phyloP scores from a whole-genome alignment of 2,329 filamentous ascomycete species.

The Colletotrichum tofieldiae region DNA sequence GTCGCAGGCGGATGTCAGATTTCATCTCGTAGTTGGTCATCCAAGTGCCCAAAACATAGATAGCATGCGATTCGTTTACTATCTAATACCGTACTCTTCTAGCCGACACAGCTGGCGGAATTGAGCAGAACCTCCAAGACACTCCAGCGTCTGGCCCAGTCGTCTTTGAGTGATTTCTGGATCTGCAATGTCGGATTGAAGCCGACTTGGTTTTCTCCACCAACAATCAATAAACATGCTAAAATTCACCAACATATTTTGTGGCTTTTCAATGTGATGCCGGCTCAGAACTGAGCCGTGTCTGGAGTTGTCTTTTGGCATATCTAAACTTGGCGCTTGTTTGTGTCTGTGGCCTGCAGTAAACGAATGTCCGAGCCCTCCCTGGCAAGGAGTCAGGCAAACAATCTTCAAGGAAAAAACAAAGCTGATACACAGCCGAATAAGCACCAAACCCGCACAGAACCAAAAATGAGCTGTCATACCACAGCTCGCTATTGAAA shows the following conservation, averaged over 20 bases:
- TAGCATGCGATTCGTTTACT: not conserved
- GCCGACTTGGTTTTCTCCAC: not conserved
- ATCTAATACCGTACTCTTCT: not conserved
- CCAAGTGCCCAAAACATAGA: too few species aligned
- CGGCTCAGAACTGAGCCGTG: not conserved
- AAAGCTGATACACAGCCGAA: not conserved
- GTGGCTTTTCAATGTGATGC: not conserved
- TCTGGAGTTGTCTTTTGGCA: not conserved
- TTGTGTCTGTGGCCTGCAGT: not conserved
- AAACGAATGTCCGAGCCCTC: not conserved
- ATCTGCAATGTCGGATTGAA: not conserved
- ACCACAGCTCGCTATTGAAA: not conserved
- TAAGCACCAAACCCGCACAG: not conserved
- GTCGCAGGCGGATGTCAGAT: not conserved
- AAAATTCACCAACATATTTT: not conserved
- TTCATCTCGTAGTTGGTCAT: not conserved
- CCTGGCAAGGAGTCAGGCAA: not conserved
- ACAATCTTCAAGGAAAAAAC: not conserved
- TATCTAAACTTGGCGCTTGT: not conserved
- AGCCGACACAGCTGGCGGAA: not conserved
- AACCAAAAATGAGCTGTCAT: too few species aligned
- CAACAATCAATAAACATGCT: not conserved
- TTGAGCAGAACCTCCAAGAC: not conserved
- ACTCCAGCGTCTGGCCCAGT: not conserved
- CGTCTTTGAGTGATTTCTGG: not conserved